Conservation (phyloP, 768 basidiomycete genomes). For the Fibroporia radiculosa region DNA sequence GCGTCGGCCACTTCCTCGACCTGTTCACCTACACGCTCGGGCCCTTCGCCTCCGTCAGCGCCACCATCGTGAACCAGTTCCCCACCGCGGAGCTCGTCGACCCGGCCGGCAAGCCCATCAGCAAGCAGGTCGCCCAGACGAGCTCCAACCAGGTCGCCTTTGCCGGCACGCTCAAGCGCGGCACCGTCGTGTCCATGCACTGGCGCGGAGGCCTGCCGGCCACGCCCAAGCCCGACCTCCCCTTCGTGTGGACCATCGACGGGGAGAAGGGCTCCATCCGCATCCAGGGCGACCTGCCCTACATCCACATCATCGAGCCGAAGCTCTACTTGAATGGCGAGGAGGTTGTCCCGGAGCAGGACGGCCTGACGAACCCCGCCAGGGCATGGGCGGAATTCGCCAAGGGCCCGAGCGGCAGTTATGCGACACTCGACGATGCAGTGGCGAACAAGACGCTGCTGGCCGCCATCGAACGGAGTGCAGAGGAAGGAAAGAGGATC, state of each 20-base stretch:
- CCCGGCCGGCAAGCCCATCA: constrained; percentile 19
- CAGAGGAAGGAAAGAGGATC: constrained; percentile 14
- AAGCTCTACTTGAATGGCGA: constrained; percentile 26
- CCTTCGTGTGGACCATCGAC: constrained; percentile 27
- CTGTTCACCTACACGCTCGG: constrained; percentile 25
- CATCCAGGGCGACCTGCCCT: constrained; percentile 14
- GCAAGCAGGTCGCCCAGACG: constrained; percentile 15
- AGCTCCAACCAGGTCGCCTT: constrained; percentile 23
- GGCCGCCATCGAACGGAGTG: constrained; percentile 19
- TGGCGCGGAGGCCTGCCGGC: constrained; percentile 19
- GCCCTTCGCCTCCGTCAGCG: constrained; percentile 22
- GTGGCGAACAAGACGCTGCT: constrained; percentile 18
- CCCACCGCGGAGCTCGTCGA: constrained; percentile 21
- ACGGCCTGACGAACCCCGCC: constrained; percentile 5
- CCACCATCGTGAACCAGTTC: constrained; percentile 20
- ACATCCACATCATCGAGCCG: constrained; percentile 18
- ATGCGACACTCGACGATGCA: constrained; percentile 25
- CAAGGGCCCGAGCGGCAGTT: constrained; percentile 15
- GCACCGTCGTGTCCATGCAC: constrained; percentile 22
- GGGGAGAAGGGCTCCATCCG: constrained; percentile 26
- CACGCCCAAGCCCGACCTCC: constrained; percentile 15
- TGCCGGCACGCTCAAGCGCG: constrained; percentile 23
- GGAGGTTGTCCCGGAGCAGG: constrained; percentile 12
- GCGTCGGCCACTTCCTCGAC: constrained; percentile 24
- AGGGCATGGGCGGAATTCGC: constrained; percentile 20